Conservation (phyloP, 73 alveolate genomes). For the Paramecium pentaurelia region DNA sequence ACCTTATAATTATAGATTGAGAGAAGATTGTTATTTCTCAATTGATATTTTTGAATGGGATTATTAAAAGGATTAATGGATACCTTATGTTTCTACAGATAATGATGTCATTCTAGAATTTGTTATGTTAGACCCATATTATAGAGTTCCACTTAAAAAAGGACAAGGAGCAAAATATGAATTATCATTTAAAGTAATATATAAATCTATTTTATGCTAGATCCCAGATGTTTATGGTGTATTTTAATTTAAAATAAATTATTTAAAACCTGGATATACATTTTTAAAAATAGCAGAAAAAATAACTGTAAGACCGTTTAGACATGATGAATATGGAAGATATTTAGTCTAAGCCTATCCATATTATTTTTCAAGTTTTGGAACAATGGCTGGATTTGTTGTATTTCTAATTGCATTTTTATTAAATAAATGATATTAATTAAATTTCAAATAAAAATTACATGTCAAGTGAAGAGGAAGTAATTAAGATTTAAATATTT, state of each 20-base stretch:
- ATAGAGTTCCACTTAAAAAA: constrained; percentile 43
- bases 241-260: constrained; percentile 44
- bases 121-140: constrained; percentile 59
- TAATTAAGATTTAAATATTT: background rate
- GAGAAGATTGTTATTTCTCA: constrained; percentile 45
- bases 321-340: constrained; percentile 60
- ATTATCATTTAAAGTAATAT: constrained; percentile 24
- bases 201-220: background rate
- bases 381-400: constrained; percentile 56
- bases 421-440: constrained; percentile 49
- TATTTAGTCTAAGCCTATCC: constrained; percentile 55
- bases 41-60: constrained; percentile 43
- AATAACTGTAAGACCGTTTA: constrained; percentile 60
- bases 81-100: constrained; percentile 37
- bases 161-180: constrained; percentile 45
- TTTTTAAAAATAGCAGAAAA: constrained; percentile 47
- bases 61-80: background rate
- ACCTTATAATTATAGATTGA: constrained; percentile 48
- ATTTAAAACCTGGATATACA: constrained; percentile 58
- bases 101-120: constrained; percentile 54
- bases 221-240: constrained; percentile 59
- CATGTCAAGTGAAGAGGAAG: constrained; percentile 40
- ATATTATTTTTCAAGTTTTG: constrained; percentile 51
- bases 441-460: constrained; percentile 25
- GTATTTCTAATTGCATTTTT: constrained; percentile 55